phyloP scores from a whole-genome alignment of 768 basidiomycete species.

The Trametes cingulata region DNA sequence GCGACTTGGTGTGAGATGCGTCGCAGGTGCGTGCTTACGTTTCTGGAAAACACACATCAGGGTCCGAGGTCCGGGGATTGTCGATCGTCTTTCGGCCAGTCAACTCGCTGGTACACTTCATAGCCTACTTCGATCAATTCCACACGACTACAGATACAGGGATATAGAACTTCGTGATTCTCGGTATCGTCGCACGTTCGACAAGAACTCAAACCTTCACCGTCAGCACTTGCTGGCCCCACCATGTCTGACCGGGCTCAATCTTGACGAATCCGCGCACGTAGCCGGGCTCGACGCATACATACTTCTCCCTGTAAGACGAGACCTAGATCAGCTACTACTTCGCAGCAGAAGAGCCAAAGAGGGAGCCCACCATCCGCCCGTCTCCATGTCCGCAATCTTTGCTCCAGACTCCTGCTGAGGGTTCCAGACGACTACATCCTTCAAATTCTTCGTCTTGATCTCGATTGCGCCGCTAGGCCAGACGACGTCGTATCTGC shows the following conservation, averaged over 20 bases:
- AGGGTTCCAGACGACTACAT: constrained; percentile 97
- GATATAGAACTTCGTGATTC: background rate
- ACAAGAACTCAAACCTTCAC: constrained; percentile 22
- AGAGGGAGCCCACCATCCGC: constrained; percentile 66
- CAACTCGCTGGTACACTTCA: too few relatives aligned
- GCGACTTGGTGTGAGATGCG: too few relatives aligned
- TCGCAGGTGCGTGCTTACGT: too few relatives aligned
- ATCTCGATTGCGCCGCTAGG: constrained; percentile 56
- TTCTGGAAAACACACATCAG: too few relatives aligned
- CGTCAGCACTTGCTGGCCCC: constrained; percentile 71
- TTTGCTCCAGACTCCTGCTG: constrained; percentile 63
- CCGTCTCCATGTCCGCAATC: constrained; percentile 87
- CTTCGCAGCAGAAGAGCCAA: background rate
- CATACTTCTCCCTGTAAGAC: constrained; percentile 65
- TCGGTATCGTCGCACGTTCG: background rate
- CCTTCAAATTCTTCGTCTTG: constrained; percentile 57
- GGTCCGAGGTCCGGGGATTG: too few relatives aligned
- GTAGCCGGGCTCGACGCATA: constrained; percentile 91
- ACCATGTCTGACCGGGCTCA: constrained; percentile 68
- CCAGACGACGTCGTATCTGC: constrained; percentile 61
- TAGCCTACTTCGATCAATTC: background rate
- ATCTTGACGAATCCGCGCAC: constrained; percentile 72
- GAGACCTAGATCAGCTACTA: background rate
- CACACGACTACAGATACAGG: constrained; percentile 5
- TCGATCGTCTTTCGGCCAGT: too few relatives aligned